phyloP scores from a whole-genome alignment of 345 rosid species.

The Rhodamnia argentea region DNA sequence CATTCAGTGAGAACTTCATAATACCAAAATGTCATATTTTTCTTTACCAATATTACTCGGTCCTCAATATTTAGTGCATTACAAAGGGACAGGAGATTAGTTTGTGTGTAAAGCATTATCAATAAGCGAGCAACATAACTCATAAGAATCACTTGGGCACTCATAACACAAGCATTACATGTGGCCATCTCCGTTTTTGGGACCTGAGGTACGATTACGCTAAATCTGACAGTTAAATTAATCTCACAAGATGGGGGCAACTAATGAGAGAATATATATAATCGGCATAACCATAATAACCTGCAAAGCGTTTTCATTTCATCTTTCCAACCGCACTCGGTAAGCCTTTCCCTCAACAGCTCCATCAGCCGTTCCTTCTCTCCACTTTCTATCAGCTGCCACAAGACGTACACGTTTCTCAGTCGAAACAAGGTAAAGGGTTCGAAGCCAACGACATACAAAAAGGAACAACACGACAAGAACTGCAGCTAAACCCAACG shows the following conservation, averaged over 20 bases:
- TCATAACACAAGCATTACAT: neutral
- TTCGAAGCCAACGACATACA: neutral
- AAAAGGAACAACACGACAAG: neutral
- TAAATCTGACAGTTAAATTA: neutral
- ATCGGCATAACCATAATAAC: neutral
- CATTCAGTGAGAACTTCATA: neutral
- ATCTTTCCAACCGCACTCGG: conserved; percentile 45
- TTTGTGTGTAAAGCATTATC: neutral
- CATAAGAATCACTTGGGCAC: neutral
- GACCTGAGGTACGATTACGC: neutral
- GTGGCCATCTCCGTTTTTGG: neutral
- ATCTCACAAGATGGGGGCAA: neutral
- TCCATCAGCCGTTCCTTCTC: conserved; percentile 42
- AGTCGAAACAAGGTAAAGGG: neutral
- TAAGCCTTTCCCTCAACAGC: conserved; percentile 33
- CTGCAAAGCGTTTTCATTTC: conserved; percentile 45
- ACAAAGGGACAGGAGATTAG: neutral
- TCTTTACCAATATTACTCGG: neutral
- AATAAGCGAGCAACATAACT: neutral
- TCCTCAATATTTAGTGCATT: neutral
- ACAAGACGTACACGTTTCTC: neutral
- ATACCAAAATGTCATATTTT: neutral
- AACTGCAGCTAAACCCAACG: neutral
- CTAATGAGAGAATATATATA: neutral
- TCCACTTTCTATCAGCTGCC: conserved; percentile 36